These are phyloP conservation scores for Cyclotella baltica DNA, from an alignment of 108 stramenopile genomes.

Conservation along the genomic window DNA sequence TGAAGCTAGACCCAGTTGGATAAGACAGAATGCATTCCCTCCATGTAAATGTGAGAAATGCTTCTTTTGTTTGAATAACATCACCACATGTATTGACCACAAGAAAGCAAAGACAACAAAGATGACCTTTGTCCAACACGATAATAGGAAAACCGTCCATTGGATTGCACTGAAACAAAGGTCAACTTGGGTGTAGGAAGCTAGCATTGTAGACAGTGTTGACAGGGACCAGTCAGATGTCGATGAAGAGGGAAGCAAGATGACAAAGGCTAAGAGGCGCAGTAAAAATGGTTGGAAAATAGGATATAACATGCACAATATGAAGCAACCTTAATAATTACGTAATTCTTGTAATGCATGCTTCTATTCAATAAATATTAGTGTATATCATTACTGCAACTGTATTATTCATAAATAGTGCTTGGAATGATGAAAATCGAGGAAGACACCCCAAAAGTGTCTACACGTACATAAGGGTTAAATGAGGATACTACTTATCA, in stretches of 20 bases:
- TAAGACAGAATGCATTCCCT: neutral
- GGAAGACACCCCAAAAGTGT: too few relatives aligned
- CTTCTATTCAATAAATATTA: too few relatives aligned
- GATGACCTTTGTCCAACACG: neutral
- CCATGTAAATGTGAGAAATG: constrained; percentile 17
- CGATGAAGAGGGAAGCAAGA: neutral
- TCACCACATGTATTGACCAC: constrained; percentile 15
- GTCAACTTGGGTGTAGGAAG: neutral
- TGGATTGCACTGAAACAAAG: neutral
- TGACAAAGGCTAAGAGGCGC: neutral
- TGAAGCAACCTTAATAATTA: too few relatives aligned
- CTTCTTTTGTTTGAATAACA: constrained; percentile 14
- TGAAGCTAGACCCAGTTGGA: neutral
- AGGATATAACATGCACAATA: neutral
- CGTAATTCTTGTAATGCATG: too few relatives aligned
- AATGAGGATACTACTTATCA: too few relatives aligned
- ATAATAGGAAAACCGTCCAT: neutral
- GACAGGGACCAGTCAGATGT: neutral
- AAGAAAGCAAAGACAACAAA: neutral
- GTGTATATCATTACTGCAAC: too few relatives aligned
- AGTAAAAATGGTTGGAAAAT: neutral
- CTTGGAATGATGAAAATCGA: too few relatives aligned
- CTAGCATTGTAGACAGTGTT: constrained; percentile 1
- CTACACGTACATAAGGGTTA: too few relatives aligned
- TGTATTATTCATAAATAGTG: too few relatives aligned